phyloP scores from a whole-genome alignment of 441 rosid genomes.

The Jatropha multifida region DNA sequence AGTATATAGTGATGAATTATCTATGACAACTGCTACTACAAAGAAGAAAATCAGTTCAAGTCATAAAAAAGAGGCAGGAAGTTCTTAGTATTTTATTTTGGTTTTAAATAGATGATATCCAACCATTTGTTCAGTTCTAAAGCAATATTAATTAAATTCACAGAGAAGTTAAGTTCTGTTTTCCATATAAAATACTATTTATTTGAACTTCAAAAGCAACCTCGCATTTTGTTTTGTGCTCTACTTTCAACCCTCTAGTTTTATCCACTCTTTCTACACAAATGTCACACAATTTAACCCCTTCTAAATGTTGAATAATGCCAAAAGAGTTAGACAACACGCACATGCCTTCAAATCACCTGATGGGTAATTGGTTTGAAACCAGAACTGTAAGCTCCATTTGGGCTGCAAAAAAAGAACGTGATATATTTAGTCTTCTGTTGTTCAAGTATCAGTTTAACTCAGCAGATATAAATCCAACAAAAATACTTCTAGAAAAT shows the following conservation, averaged over 20 bases:
- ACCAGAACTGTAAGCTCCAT: constrained; percentile 97
- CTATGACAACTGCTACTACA: background rate
- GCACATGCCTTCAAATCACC: constrained; percentile 81
- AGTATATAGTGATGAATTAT: background rate
- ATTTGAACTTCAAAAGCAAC: background rate
- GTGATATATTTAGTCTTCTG: background rate
- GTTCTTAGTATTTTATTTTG: background rate
- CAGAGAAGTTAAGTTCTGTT: background rate
- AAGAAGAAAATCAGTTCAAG: background rate
- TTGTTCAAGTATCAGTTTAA: constrained; percentile 10
- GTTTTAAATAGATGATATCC: constrained; percentile 11
- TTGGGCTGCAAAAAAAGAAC: constrained; percentile 55
- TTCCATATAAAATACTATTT: too few species aligned
- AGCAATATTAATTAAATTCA: background rate
- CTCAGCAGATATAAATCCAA: background rate
- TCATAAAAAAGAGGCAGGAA: background rate
- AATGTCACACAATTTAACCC: background rate
- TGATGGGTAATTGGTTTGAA: constrained; percentile 94
- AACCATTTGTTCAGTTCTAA: background rate
- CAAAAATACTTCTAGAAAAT: background rate
- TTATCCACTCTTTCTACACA: background rate
- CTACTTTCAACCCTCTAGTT: background rate
- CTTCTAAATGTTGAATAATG: background rate
- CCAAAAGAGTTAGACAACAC: constrained; percentile 25
- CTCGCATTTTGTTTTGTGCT: background rate